Evolutionary conservation across 2,329 filamentous ascomycete genomes (phyloP), one percentile per base, ranked within the genome.

Genomic region (Colletotrichum camelliae): DNA sequence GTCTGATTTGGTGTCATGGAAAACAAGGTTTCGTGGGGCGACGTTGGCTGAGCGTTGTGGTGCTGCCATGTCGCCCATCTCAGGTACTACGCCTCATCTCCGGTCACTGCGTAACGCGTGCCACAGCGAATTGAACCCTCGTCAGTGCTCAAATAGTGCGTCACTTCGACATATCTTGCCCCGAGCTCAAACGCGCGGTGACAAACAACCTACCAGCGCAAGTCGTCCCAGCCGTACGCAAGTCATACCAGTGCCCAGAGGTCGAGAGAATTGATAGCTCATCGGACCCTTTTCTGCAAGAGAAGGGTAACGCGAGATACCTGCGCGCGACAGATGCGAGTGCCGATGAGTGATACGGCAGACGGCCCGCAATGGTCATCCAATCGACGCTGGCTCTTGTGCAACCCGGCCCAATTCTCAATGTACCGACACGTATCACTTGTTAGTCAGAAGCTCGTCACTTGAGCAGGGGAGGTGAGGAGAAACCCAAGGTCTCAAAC

Each of bases 401-500:
- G 43, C 21, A 21, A 24, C 18, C 48, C 52, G 12, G 21, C 18
- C 43, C 52, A 43, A 24, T 57, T 29, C 33, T 31, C 55, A 16
- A 57, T 33, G 57, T 69, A 57, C 55, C 55, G 37, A 15, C 55
- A 67, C 37, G 24, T 62, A 37, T 43, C 58, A 65, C 57, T 31
- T 55, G 39, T 69, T 69, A 37, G 67, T 70, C 33, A 70, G 67
- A 70, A 58, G 67, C 72, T 64, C 43, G 70, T 68, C 55, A 72
- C 64, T n/a, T 64, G 24, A 60, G 15, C 18, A 48, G 52, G 27
- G 37, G 27, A 66, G 29, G 69, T n/a, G 60, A 37, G 57, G 13
- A 48, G 33, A 85, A 84, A 71, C 77, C 77, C 24, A 81, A 84
- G 57, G 85, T 84, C 10, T 84, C 84, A 9, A 86, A 86, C 76